Conservation (phyloP, 306 rosid genomes). For the Quillaja saponaria region DNA sequence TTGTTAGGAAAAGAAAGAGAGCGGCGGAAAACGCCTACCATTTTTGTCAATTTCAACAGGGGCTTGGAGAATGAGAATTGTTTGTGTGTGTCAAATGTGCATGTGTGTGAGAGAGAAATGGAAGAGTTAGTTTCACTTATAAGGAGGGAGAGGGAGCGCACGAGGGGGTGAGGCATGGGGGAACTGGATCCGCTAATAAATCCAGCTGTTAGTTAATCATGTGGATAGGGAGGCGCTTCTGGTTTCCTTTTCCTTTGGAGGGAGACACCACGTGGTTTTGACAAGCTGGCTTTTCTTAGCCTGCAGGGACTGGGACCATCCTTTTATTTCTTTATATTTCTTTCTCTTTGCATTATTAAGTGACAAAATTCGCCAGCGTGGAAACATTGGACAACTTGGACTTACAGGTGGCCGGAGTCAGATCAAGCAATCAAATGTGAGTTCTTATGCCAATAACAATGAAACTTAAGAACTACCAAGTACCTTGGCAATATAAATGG, state of each 20-base stretch:
- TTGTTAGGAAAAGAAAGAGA: slow-evolving; percentile 80
- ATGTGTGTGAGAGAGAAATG: neutral
- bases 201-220: slow-evolving; percentile 37
- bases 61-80: slow-evolving; percentile 7
- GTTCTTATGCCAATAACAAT: too few relatives aligned
- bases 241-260: slow-evolving; percentile 21
- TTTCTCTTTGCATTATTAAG: neutral
- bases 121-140: too few relatives aligned
- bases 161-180: slow-evolving; percentile 6
- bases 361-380: slow-evolving; percentile 13
- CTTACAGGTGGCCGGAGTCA: too few relatives aligned
- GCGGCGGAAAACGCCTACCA: slow-evolving; percentile 88
- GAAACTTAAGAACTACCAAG: too few relatives aligned
- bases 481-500: too few relatives aligned
- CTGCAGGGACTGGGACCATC: too few relatives aligned
- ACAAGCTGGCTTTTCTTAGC: slow-evolving; percentile 40
- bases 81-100: too few relatives aligned
- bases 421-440: too few relatives aligned
- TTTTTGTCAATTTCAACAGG: slow-evolving; percentile 25
- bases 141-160: too few relatives aligned
- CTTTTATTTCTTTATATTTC: neutral
- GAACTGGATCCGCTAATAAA: slow-evolving; percentile 24
- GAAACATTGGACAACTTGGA: neutral
- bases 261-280: slow-evolving; percentile 41
- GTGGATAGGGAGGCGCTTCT: slow-evolving; percentile 37